Evolutionary conservation across 768 basidiomycete genomes (phyloP).

Genomic region (Russula sp.): DNA sequence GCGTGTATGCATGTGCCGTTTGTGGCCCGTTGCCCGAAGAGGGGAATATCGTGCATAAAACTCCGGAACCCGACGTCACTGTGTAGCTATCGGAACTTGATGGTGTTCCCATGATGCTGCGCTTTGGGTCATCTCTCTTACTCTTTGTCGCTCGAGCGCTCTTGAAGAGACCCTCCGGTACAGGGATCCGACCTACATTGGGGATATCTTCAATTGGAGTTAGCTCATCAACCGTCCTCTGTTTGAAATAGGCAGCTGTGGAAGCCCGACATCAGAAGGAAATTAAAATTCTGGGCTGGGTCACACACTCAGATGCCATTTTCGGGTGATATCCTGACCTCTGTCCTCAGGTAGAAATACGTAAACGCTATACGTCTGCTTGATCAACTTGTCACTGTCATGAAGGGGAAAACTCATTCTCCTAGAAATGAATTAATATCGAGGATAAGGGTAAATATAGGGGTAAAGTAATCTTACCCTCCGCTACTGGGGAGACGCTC

Average conservation of each 20-base stretch:
- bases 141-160: slow-evolving; percentile 38
- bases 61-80: slow-evolving; percentile 22
- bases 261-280: slow-evolving; percentile 24
- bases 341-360: slow-evolving; percentile 50
- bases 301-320: slow-evolving; percentile 79
- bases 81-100: slow-evolving; percentile 21
- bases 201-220: slow-evolving; percentile 68
- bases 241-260: slow-evolving; percentile 80
- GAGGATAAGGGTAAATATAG: background rate
- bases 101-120: slow-evolving; percentile 10
- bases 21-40: slow-evolving; percentile 27
- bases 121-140: slow-evolving; percentile 26
- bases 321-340: slow-evolving; percentile 41
- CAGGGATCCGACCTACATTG: slow-evolving; percentile 54
- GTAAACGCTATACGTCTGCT: slow-evolving; percentile 80
- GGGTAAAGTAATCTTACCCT: slow-evolving; percentile 22
- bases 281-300: slow-evolving; percentile 8
- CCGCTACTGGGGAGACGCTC: slow-evolving; percentile 31
- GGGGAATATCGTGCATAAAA: slow-evolving; percentile 30
- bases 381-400: slow-evolving; percentile 51
- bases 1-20: slow-evolving; percentile 23
- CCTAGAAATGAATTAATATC: slow-evolving; percentile 33
- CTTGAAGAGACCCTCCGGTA: slow-evolving; percentile 66
- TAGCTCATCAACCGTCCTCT: slow-evolving; percentile 66
- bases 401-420: slow-evolving; percentile 41